Percentiles rank a stretch among this genome's conserved stretches.
These are phyloP conservation scores for Clonostachys rhizophaga DNA, from an alignment of 2,329 filamentous ascomycete species.

Conservation along the genomic window DNA sequence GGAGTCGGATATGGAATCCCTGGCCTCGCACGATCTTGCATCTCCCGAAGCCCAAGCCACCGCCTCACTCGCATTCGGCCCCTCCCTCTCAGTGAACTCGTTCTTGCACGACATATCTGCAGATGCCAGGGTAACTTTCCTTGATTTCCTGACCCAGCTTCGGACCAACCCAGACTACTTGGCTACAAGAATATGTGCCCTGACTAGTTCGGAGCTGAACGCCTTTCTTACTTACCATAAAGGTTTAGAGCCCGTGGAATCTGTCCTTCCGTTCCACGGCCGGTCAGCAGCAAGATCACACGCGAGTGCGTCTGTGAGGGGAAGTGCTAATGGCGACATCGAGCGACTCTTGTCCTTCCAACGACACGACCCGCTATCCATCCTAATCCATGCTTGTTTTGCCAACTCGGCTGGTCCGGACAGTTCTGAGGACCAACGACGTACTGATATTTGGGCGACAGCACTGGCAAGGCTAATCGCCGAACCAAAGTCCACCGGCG, in stretches of 20 bases:
- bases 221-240: constrained; percentile 75
- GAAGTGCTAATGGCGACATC: constrained; percentile 55
- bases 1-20: constrained; percentile 66
- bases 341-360: constrained; percentile 86
- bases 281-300: constrained; percentile 40
- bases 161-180: constrained; percentile 86
- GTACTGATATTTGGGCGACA: constrained; percentile 84
- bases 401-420: constrained; percentile 79
- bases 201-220: constrained; percentile 73
- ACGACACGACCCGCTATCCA: constrained; percentile 79
- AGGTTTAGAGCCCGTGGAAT: constrained; percentile 75
- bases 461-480: constrained; percentile 79
- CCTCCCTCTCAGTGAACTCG: constrained; percentile 6
- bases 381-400: constrained; percentile 84
- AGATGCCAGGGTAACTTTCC: constrained; percentile 67
- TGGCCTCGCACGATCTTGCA: constrained; percentile 30
- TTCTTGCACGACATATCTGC: constrained; percentile 72
- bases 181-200: constrained; percentile 71
- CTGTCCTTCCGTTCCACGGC: constrained; percentile 69
- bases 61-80: constrained; percentile 14
- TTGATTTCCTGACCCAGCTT: constrained; percentile 76
- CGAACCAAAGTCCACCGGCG: constrained; percentile 69
- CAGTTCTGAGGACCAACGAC: constrained; percentile 73
- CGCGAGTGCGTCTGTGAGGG: constrained; percentile 36
- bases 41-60: constrained; percentile 41